Conservation (phyloP, 352 stramenopile species). For the Pythium utonaiense region DNA sequence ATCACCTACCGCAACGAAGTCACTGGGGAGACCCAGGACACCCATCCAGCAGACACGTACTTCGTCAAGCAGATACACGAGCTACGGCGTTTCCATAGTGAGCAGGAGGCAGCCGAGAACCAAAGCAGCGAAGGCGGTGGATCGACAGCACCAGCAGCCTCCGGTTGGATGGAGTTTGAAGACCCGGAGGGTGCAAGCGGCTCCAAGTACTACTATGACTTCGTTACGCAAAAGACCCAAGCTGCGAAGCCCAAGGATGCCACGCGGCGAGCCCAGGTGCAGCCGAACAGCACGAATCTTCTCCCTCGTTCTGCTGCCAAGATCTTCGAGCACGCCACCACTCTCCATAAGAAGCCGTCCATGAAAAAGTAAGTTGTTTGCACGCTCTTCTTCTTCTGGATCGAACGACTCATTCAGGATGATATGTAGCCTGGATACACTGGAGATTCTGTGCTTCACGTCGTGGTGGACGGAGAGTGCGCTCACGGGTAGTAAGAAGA, state of each 20-base stretch:
- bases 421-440: slow-evolving; percentile 40
- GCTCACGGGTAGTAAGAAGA: slow-evolving; percentile 31
- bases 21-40: slow-evolving; percentile 14
- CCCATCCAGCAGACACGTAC: slow-evolving; percentile 34
- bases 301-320: slow-evolving; percentile 23
- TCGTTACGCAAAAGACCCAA: slow-evolving; percentile 28
- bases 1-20: slow-evolving; percentile 25
- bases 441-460: slow-evolving; percentile 70
- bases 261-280: not conserved
- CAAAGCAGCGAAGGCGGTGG: not conserved
- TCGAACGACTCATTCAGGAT: too few species aligned
- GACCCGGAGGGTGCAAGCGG: slow-evolving; percentile 2
- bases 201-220: slow-evolving; percentile 57
- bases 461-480: slow-evolving; percentile 64
- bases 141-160: not conserved
- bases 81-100: slow-evolving; percentile 27
- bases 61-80: slow-evolving; percentile 49
- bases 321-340: slow-evolving; percentile 42
- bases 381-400: not conserved
- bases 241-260: not conserved
- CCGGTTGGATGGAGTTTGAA: slow-evolving; percentile 60
- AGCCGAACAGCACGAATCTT: not conserved
- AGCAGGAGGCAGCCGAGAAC: slow-evolving; percentile 14
- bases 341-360: slow-evolving; percentile 40
- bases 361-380: slow-evolving; percentile 52